phyloP scores from a whole-genome alignment of 495 filamentous ascomycete genomes.

The Penicillium mononematosum region DNA sequence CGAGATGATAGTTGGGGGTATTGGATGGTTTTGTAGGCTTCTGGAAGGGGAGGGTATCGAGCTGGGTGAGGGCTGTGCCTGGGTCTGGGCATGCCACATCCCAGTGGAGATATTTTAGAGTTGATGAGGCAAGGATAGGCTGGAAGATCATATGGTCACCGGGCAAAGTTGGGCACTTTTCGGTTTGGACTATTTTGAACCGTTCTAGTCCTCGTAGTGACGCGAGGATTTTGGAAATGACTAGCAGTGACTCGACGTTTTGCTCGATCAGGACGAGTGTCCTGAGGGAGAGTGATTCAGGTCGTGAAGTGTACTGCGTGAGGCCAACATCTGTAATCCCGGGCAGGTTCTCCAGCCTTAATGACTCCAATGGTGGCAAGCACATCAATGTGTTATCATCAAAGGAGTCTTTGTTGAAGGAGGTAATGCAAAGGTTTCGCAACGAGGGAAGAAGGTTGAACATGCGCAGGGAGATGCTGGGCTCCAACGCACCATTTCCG shows the following conservation, averaged over 20 bases:
- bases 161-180: constrained; percentile 57
- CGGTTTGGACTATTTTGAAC: constrained; percentile 70
- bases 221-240: constrained; percentile 72
- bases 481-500: constrained; percentile 59
- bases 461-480: constrained; percentile 65
- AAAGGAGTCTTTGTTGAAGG: constrained; percentile 69
- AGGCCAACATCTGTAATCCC: constrained; percentile 79
- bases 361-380: constrained; percentile 68
- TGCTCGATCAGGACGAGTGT: constrained; percentile 65
- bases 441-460: constrained; percentile 68
- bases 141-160: constrained; percentile 59
- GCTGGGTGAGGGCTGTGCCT: constrained; percentile 38
- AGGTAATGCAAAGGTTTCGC: constrained; percentile 70
- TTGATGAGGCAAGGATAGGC: constrained; percentile 67
- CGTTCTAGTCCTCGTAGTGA: constrained; percentile 60
- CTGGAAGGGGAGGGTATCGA: constrained; percentile 42
- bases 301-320: constrained; percentile 63
- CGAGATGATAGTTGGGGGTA: constrained; percentile 68
- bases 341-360: constrained; percentile 72
- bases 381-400: constrained; percentile 66
- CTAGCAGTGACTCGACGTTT: constrained; percentile 62
- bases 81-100: constrained; percentile 61
- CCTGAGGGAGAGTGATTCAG: constrained; percentile 53
- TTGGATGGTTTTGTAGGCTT: constrained; percentile 37
- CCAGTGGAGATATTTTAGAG: constrained; percentile 75